Evolutionary conservation across 2,329 filamentous ascomycete species (phyloP).

Genomic region (Pestalotiopsis fici): DNA sequence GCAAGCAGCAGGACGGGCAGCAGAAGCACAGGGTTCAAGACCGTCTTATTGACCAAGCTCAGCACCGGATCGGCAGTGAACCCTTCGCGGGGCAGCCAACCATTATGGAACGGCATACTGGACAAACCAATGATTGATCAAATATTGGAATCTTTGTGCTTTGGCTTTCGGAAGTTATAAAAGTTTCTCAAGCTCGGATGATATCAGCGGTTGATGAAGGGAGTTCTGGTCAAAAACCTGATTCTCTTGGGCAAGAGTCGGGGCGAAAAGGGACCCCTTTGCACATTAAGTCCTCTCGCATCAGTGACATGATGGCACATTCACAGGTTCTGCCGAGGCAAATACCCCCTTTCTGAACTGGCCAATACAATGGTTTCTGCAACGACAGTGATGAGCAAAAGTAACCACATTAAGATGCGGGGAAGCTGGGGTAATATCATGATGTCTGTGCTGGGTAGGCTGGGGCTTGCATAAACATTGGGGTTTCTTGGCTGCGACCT

Average conservation of each 20-base stretch:
- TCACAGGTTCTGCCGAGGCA: not conserved
- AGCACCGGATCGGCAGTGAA: conserved; percentile 63
- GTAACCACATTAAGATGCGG: not conserved
- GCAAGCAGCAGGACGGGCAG: conserved; percentile 65
- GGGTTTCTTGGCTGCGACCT: not conserved
- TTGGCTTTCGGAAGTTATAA: too few species aligned
- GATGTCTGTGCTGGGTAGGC: not conserved
- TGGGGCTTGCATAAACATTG: not conserved
- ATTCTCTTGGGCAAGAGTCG: too few species aligned
- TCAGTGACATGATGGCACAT: too few species aligned
- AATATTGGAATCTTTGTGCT: too few species aligned
- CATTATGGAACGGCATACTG: conserved; percentile 49
- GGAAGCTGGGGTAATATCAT: too few species aligned
- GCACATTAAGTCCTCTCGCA: too few species aligned
- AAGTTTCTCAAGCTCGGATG: too few species aligned
- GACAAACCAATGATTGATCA: not conserved
- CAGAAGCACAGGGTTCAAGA: conserved; percentile 65
- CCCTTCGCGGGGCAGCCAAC: conserved; percentile 56
- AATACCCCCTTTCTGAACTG: not conserved
- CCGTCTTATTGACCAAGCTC: conserved; percentile 58
- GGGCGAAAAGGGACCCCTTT: too few species aligned
- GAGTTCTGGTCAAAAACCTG: too few species aligned
- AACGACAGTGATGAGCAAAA: not conserved
- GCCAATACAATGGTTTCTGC: too few species aligned
- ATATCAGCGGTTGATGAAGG: too few species aligned